Conservation (phyloP, 108 stramenopile genomes). For the Nitzschia sp. region DNA sequence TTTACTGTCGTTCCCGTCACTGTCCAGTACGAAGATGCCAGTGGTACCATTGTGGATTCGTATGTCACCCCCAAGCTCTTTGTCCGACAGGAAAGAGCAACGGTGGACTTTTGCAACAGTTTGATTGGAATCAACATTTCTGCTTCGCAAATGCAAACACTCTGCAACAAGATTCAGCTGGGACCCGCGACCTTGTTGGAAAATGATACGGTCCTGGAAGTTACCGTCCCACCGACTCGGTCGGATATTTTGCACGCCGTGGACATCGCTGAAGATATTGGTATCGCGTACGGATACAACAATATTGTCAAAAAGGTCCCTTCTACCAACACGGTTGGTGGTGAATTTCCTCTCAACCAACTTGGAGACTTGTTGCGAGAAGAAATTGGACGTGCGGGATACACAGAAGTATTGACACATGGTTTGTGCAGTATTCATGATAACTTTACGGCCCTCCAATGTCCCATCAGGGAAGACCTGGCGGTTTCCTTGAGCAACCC, state of each 20-base stretch:
- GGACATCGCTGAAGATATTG: conserved; percentile 98
- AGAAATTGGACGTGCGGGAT: conserved; percentile 95
- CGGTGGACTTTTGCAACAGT: conserved; percentile 85
- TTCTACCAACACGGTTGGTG: conserved; percentile 32
- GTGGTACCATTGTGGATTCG: conserved; percentile 54
- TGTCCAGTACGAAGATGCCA: conserved; percentile 82
- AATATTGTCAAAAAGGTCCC: conserved; percentile 88
- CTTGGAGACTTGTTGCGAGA: conserved; percentile 94
- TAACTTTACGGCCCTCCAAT: conserved; percentile 88
- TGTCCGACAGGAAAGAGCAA: conserved; percentile 69
- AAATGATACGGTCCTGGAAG: conserved; percentile 75
- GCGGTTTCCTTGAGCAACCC: conserved; percentile 96
- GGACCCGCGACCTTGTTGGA: conserved; percentile 85
- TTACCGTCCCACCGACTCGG: conserved; percentile 97
- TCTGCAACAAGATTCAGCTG: conserved; percentile 96
- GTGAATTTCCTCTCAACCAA: conserved; percentile 39
- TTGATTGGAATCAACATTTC: conserved; percentile 87
- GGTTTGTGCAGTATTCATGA: conserved; percentile 91
- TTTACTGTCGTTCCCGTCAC: conserved; percentile 93
- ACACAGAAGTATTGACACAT: conserved; percentile 91
- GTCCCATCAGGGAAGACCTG: conserved; percentile 44
- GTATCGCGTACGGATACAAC: conserved; percentile 99
- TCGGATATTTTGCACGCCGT: conserved; percentile 96
- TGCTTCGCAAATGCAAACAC: conserved; percentile 70
- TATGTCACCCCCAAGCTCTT: conserved; percentile 76